Percentiles rank a stretch among this genome's conserved stretches.
phyloP scores from a whole-genome alignment of 2,329 filamentous ascomycete genomes.

The Aspergillus caelatus region DNA sequence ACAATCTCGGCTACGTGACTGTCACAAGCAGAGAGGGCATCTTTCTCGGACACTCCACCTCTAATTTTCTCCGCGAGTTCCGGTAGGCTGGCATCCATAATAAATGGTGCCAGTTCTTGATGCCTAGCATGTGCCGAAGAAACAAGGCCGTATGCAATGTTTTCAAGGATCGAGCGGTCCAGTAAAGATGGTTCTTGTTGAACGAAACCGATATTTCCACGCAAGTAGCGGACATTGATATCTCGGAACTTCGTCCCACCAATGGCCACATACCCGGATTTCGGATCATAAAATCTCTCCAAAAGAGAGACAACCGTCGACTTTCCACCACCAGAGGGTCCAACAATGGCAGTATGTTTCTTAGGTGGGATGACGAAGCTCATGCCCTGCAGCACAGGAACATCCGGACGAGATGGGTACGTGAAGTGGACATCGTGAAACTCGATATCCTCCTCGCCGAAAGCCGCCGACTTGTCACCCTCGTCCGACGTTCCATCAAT shows the following conservation, averaged over 20 bases:
- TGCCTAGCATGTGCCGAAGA: slow-evolving; percentile 33
- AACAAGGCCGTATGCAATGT: slow-evolving; percentile 56
- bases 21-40: slow-evolving; percentile 26
- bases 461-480: slow-evolving; percentile 27
- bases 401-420: slow-evolving; percentile 42
- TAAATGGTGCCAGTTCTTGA: slow-evolving; percentile 25
- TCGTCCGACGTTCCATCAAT: slow-evolving; percentile 47
- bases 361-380: slow-evolving; percentile 36
- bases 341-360: slow-evolving; percentile 50
- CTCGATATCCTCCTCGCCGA: slow-evolving; percentile 29
- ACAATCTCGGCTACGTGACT: slow-evolving; percentile 32
- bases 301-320: slow-evolving; percentile 48
- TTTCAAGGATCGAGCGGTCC: slow-evolving; percentile 56
- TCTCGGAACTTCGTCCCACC: slow-evolving; percentile 31
- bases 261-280: slow-evolving; percentile 33
- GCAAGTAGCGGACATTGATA: slow-evolving; percentile 39
- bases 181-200: slow-evolving; percentile 57
- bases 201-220: slow-evolving; percentile 45
- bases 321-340: slow-evolving; percentile 57
- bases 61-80: slow-evolving; percentile 29
- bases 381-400: slow-evolving; percentile 36
- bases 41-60: slow-evolving; percentile 25
- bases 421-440: slow-evolving; percentile 40
- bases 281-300: slow-evolving; percentile 42
- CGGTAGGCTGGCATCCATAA: slow-evolving; percentile 29